Conservation (phyloP, 1,284 basidiomycete genomes). For the Puccinia novopanici region DNA sequence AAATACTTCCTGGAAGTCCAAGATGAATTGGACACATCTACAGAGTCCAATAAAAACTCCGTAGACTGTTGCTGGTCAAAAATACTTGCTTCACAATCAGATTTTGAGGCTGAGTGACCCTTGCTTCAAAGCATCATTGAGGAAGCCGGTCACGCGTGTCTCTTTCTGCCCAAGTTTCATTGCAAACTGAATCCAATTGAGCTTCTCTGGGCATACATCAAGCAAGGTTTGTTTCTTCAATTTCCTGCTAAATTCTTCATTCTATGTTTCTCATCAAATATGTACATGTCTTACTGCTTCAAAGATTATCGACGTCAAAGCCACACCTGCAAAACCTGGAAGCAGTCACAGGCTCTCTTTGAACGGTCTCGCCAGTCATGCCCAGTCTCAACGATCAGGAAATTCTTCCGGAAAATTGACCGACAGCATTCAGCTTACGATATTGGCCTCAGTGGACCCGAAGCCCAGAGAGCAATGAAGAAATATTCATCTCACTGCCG, state of each 20-base stretch:
- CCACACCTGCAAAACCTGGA: constrained; percentile 22
- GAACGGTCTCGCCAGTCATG: background rate
- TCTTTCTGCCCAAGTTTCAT: too few relatives aligned
- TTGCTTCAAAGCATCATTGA: constrained; percentile 38
- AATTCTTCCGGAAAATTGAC: constrained; percentile 28
- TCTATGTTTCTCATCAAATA: too few relatives aligned
- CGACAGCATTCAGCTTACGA: constrained; percentile 24
- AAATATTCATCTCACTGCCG: too few relatives aligned
- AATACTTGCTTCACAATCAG: constrained; percentile 1
- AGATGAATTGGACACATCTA: background rate
- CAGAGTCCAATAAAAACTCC: too few relatives aligned
- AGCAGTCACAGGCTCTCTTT: background rate
- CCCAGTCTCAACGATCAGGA: background rate
- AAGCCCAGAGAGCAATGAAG: too few relatives aligned
- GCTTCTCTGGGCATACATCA: too few relatives aligned
- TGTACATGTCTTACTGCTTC: background rate
- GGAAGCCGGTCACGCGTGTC: constrained; percentile 17
- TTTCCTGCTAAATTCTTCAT: too few relatives aligned
- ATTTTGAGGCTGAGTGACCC: constrained; percentile 9
- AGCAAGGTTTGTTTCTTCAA: constrained; percentile 5
- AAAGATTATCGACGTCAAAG: background rate
- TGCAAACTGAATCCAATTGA: too few relatives aligned
- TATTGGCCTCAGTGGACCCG: background rate
- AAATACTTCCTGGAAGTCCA: background rate
- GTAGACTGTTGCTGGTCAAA: constrained; percentile 4